Percentiles rank a stretch among this genome's conserved stretches.
Conservation (phyloP, 2,329 filamentous ascomycete genomes). For the Colletotrichum tabaci region DNA sequence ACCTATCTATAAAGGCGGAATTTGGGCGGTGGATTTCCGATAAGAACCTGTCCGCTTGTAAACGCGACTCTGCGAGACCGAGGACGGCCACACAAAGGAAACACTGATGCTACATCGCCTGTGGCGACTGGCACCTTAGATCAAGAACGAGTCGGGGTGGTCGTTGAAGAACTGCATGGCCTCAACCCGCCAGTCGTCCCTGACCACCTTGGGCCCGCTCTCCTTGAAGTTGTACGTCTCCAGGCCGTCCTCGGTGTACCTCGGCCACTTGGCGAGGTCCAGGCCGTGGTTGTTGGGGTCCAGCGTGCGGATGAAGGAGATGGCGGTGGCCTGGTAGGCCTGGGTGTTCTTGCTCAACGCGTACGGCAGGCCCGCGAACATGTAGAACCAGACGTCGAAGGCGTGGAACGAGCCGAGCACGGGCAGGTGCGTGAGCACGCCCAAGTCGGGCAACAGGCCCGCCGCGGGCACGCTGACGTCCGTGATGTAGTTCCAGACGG, state of each 20-base stretch:
- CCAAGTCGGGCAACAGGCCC: slow-evolving; percentile 8
- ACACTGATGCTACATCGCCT: too few relatives aligned
- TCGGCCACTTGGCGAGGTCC: slow-evolving; percentile 11
- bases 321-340: slow-evolving; percentile 25
- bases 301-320: slow-evolving; percentile 27
- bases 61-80: too few relatives aligned
- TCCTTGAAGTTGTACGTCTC: slow-evolving; percentile 28
- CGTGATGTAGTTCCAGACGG: slow-evolving; percentile 26
- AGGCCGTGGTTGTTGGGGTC: slow-evolving; percentile 24
- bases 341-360: slow-evolving; percentile 24
- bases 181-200: slow-evolving; percentile 25
- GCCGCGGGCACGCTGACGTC: slow-evolving; percentile 22
- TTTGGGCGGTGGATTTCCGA: too few relatives aligned
- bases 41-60: too few relatives aligned
- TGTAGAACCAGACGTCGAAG: slow-evolving; percentile 26
- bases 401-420: slow-evolving; percentile 21
- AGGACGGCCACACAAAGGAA: too few relatives aligned
- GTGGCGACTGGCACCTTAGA: background rate
- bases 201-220: slow-evolving; percentile 4
- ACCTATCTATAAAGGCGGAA: too few relatives aligned
- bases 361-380: slow-evolving; percentile 25
- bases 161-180: slow-evolving; percentile 29
- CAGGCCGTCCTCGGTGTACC: slow-evolving; percentile 7
- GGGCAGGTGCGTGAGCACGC: slow-evolving; percentile 18
- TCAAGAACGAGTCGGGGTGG: slow-evolving; percentile 18